These are phyloP conservation scores for Chaetomium strumarium DNA, from an alignment of 2,329 filamentous ascomycete genomes.

Conservation along the genomic window DNA sequence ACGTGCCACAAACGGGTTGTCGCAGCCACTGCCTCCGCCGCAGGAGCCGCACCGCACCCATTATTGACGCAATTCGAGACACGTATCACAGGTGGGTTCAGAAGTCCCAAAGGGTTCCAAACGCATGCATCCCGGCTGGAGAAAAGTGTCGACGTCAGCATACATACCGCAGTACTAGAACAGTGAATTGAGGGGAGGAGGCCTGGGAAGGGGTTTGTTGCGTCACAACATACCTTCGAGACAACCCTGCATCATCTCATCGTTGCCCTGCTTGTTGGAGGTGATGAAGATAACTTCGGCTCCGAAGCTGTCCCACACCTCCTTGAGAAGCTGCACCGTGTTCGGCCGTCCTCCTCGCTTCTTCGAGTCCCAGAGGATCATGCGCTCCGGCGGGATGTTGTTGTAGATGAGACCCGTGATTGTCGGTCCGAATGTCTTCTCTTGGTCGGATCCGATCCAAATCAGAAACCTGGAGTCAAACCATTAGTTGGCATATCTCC, in stretches of 20 bases:
- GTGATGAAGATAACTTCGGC: conserved; percentile 41
- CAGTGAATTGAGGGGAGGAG: too few relatives aligned
- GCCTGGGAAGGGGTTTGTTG: not conserved
- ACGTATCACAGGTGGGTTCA: too few relatives aligned
- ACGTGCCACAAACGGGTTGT: too few relatives aligned
- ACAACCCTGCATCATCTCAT: conserved; percentile 40
- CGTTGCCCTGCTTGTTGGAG: conserved; percentile 36
- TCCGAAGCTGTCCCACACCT: conserved; percentile 35
- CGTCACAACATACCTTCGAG: conserved; percentile 29
- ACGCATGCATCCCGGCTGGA: too few relatives aligned
- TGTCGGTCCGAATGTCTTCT: conserved; percentile 37
- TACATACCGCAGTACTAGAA: too few relatives aligned
- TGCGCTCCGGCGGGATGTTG: conserved; percentile 36
- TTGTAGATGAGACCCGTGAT: conserved; percentile 34
- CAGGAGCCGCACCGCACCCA: too few relatives aligned
- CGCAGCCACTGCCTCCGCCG: too few relatives aligned
- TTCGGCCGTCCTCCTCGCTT: conserved; percentile 37
- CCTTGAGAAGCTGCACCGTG: conserved; percentile 33
- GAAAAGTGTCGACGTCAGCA: too few relatives aligned
- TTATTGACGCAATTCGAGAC: too few relatives aligned
- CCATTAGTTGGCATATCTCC: not conserved
- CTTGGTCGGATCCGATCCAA: conserved; percentile 38
- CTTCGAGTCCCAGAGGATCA: conserved; percentile 39
- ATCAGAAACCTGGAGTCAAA: conserved; percentile 33
- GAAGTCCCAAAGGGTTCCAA: too few relatives aligned